phyloP scores from a whole-genome alignment of 1,284 basidiomycete genomes.

The Coniophora puteana region DNA sequence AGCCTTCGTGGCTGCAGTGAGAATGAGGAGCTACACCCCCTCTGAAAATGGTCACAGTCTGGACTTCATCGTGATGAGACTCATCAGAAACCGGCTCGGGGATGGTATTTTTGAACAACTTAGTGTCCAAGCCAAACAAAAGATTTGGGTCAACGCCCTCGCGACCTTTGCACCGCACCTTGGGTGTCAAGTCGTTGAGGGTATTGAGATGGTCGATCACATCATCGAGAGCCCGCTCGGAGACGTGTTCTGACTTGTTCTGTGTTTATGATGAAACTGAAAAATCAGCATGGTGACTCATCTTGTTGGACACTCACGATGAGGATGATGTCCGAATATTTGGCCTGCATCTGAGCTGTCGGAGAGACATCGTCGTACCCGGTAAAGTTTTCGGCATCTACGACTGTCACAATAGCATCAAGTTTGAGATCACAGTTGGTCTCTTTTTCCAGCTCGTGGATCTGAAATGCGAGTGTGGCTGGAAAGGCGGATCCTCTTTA shows the following conservation, averaged over 20 bases:
- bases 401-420: conserved; percentile 85
- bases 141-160: conserved; percentile 69
- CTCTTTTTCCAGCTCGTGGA: conserved; percentile 80
- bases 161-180: conserved; percentile 66
- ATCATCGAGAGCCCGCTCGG: conserved; percentile 73
- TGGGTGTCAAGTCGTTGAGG: conserved; percentile 84
- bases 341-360: conserved; percentile 90
- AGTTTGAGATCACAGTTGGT: conserved; percentile 74
- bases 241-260: conserved; percentile 86
- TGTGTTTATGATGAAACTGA: conserved; percentile 24
- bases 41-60: conserved; percentile 63
- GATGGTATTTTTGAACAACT: conserved; percentile 51
- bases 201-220: conserved; percentile 86
- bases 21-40: too few species aligned
- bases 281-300: conserved; percentile 1
- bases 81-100: conserved; percentile 23
- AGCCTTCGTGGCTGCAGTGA: conserved; percentile 16
- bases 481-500: conserved; percentile 87
- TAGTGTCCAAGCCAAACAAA: conserved; percentile 82
- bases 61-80: conserved; percentile 76
- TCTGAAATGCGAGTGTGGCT: conserved; percentile 88
- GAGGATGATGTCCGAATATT: conserved; percentile 85
- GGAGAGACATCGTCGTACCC: conserved; percentile 89
- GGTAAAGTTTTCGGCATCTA: conserved; percentile 86
- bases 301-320: conserved; percentile 55